Base-by-base conservation (phyloP, 768 basidiomycete species). In the Crassisporium funariophilum region DNA sequence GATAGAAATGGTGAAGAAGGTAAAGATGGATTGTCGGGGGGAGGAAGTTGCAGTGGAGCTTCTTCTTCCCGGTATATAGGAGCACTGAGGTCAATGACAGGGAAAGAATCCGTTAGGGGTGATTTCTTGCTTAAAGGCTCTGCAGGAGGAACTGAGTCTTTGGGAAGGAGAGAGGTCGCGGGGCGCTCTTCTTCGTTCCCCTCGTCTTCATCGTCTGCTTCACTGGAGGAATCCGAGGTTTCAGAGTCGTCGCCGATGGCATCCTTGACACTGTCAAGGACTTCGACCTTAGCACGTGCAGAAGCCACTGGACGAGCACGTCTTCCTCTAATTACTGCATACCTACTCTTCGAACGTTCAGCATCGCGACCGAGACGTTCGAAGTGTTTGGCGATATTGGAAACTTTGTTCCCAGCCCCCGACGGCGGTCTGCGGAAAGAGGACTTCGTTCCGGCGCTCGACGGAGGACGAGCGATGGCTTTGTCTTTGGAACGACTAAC, bases 301-400 rank as follows among this genome's bases (percentile, higher is more conserved):
- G 86, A 86, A 15, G 89, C 88, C 11, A 98, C 91, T 10, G 97
- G 95, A 23, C 95, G 86, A 15, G 91, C 89, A 35, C 88, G 83
- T 53, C 83, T 86, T 9, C 88, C 89, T 27, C 92, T 81, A 59
- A 94, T 89, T 44, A 93, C 82, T n/a, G 85, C 81, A 58, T 95
- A 90, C 17, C 88, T 81, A 45, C 84, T 79, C 58, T 82, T 92
- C 2, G 83, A 78, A 27, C 82, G 81, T 58, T 91, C 88, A 5
- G 69, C 79, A 29, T 93, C 91, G 35, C 81, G 79, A 45, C 75
- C 81, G 23, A 97, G 78, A 12, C 89, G 82, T 65, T 97, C 94
- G 64, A 91, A 98, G 52, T 97, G 91, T 54, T 88, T 84, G 8
- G 94, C 82, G 11, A 97, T 91, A 44, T 85, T 91, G 0, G 88